Evolutionary conservation across 495 filamentous ascomycete genomes (phyloP).

Genomic region (Lasiosphaeris hirsuta): DNA sequence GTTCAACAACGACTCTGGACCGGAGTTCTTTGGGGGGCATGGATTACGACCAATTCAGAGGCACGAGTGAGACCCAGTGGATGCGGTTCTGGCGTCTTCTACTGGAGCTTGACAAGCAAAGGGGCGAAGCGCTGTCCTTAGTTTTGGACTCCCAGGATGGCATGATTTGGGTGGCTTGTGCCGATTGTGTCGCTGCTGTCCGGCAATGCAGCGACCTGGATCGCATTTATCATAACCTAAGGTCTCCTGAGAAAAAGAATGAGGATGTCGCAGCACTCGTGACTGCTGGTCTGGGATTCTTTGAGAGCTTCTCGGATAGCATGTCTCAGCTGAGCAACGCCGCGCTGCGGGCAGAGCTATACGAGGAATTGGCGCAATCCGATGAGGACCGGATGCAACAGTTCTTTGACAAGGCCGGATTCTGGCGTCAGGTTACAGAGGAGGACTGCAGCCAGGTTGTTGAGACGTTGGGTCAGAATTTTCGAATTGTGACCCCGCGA

Average conservation of each 20-base stretch:
- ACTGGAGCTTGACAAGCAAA: constrained; percentile 78
- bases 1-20: constrained; percentile 58
- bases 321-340: constrained; percentile 58
- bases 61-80: constrained; percentile 79
- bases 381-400: constrained; percentile 64
- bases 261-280: constrained; percentile 47
- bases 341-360: constrained; percentile 65
- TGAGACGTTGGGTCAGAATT: constrained; percentile 54
- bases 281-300: constrained; percentile 57
- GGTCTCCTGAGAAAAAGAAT: constrained; percentile 29
- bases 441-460: constrained; percentile 58
- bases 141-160: constrained; percentile 65
- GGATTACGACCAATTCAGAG: constrained; percentile 68
- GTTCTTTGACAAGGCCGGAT: constrained; percentile 68
- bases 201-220: constrained; percentile 77
- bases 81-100: constrained; percentile 81
- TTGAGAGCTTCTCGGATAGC: constrained; percentile 57
- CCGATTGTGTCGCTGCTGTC: constrained; percentile 74
- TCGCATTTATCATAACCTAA: constrained; percentile 58
- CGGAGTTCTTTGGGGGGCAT: constrained; percentile 59
- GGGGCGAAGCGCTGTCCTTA: constrained; percentile 73
- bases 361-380: constrained; percentile 61
- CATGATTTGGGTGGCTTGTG: constrained; percentile 77
- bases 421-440: constrained; percentile 70
- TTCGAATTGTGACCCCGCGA: constrained; percentile 51